phyloP scores from a whole-genome alignment of 2,329 filamentous ascomycete species.

The Trichoderma koningii region DNA sequence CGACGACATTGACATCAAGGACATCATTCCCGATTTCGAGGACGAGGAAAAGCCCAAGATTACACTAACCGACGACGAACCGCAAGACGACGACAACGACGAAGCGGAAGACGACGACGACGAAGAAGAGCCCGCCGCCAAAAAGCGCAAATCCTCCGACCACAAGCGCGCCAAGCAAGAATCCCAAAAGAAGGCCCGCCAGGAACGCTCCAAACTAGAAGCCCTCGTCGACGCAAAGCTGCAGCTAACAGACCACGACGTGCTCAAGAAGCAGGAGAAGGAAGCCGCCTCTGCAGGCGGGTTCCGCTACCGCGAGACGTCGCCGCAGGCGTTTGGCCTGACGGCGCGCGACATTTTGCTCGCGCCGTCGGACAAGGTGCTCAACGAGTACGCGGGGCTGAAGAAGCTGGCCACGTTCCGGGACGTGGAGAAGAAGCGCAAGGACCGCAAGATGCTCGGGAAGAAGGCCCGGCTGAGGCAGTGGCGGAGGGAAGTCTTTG shows the following conservation, averaged over 20 bases:
- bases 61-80: constrained; percentile 52
- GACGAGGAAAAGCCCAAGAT: constrained; percentile 59
- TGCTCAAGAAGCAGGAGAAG: constrained; percentile 43
- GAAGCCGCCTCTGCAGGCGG: constrained; percentile 33
- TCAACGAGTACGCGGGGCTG: constrained; percentile 89
- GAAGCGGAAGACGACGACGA: constrained; percentile 38
- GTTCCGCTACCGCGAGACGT: constrained; percentile 95
- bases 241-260: constrained; percentile 67
- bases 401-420: constrained; percentile 94
- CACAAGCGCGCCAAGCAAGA: constrained; percentile 60
- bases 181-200: constrained; percentile 71
- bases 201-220: constrained; percentile 82
- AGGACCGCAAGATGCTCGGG: constrained; percentile 82
- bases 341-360: constrained; percentile 86
- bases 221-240: constrained; percentile 81
- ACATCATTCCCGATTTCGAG: constrained; percentile 83
- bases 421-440: constrained; percentile 83
- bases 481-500: constrained; percentile 73
- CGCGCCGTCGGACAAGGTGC: constrained; percentile 78
- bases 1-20: constrained; percentile 96
- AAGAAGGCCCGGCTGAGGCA: constrained; percentile 90
- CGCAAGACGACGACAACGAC: constrained; percentile 42
- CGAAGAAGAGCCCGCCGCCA: constrained; percentile 48
- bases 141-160: constrained; percentile 61
- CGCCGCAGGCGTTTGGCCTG: constrained; percentile 85